Conservation (phyloP, 352 stramenopile genomes). For the Phytophthora boehmeriae region DNA sequence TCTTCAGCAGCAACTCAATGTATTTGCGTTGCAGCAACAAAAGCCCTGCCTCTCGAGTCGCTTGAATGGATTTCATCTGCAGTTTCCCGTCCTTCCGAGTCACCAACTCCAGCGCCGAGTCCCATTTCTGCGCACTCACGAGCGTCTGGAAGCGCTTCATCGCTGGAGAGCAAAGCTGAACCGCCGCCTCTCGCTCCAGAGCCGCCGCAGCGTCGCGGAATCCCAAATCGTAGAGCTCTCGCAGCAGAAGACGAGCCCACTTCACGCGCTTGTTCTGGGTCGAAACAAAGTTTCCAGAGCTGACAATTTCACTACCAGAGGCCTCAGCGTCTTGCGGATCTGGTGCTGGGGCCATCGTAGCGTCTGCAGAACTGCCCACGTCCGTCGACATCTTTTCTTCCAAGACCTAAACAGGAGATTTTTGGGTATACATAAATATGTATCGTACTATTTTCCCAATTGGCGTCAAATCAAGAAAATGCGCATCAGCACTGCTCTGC, state of each 20-base stretch:
- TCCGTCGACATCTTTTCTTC: too few species aligned
- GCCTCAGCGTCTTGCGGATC: too few species aligned
- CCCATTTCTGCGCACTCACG: conserved; percentile 52
- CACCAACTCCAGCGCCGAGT: conserved; percentile 56
- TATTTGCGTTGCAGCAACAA: conserved; percentile 76
- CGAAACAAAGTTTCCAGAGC: too few species aligned
- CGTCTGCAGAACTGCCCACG: too few species aligned
- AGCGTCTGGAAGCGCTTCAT: conserved; percentile 61
- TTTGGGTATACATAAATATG: too few species aligned
- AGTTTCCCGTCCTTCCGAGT: conserved; percentile 5
- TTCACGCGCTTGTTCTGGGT: conserved; percentile 21
- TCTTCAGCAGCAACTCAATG: conserved; percentile 48
- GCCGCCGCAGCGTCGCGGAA: conserved; percentile 42
- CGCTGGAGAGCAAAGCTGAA: conserved; percentile 56
- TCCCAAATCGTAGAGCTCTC: conserved; percentile 79
- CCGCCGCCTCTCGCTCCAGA: conserved; percentile 62
- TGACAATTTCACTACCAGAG: too few species aligned
- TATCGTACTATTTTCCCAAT: too few species aligned
- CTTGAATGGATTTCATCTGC: conserved; percentile 54
- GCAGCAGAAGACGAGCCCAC: conserved; percentile 73
- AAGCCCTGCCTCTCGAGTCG: conserved; percentile 44
- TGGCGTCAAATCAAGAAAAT: not conserved
- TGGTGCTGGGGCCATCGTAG: too few species aligned
- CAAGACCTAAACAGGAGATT: too few species aligned
- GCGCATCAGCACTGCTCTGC: not conserved